phyloP scores from a whole-genome alignment of 305 asterid genomes.

The Nicotiana rustica region DNA sequence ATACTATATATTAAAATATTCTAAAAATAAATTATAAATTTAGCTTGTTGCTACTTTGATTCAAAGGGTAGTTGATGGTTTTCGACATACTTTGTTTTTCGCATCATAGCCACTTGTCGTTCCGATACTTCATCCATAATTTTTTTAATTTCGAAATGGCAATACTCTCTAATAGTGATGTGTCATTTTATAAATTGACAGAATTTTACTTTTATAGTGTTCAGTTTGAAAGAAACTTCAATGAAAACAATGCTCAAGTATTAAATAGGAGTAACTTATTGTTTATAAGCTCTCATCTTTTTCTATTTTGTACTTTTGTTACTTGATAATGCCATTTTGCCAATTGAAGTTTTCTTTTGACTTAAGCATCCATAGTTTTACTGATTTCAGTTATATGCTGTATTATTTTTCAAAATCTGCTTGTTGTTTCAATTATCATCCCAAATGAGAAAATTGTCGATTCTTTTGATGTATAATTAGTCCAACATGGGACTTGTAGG shows the following conservation, averaged over 20 bases:
- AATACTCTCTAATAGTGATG: too few relatives aligned
- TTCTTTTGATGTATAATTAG: background rate
- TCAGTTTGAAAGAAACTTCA: background rate
- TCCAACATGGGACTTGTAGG: background rate
- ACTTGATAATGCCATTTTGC: background rate
- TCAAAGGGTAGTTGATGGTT: too few relatives aligned
- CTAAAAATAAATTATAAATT: too few relatives aligned
- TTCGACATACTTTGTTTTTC: too few relatives aligned
- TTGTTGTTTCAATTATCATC: background rate
- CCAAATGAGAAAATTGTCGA: background rate
- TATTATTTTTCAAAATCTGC: background rate
- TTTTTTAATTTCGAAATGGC: too few relatives aligned
- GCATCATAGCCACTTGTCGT: too few relatives aligned
- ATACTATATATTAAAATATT: too few relatives aligned
- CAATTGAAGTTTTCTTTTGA: background rate
- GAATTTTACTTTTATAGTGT: background rate
- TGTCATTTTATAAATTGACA: too few relatives aligned
- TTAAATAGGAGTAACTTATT: background rate
- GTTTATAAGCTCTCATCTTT: background rate
- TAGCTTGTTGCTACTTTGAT: too few relatives aligned
- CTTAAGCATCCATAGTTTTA: background rate
- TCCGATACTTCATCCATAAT: too few relatives aligned
- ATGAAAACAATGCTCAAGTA: background rate
- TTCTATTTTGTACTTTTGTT: conserved; percentile 10
- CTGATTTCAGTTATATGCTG: background rate